phyloP scores from a whole-genome alignment of 1,284 basidiomycete species.

The Ganoderma lingzhi region DNA sequence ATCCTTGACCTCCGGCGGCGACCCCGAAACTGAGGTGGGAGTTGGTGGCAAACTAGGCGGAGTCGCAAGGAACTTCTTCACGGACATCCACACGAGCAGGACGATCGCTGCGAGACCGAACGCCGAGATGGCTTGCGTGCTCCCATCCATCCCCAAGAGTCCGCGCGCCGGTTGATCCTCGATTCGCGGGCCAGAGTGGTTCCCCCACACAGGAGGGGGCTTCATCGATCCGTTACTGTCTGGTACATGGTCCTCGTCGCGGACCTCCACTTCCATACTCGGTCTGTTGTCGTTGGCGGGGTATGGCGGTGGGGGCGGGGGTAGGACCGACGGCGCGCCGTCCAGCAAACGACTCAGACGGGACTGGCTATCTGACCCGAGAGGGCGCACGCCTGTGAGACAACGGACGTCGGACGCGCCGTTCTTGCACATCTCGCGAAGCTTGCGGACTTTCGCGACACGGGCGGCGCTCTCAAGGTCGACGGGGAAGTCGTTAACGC shows the following conservation, averaged over 20 bases:
- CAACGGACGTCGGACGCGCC: slow-evolving; percentile 60
- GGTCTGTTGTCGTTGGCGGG: slow-evolving; percentile 20
- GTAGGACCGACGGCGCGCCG: slow-evolving; percentile 41
- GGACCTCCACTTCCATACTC: slow-evolving; percentile 8
- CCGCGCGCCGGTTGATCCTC: slow-evolving; percentile 4
- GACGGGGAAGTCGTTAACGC: slow-evolving; percentile 44
- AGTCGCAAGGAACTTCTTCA: slow-evolving; percentile 23
- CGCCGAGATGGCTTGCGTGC: slow-evolving; percentile 31
- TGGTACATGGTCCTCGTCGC: slow-evolving; percentile 9
- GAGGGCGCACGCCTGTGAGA: slow-evolving; percentile 62
- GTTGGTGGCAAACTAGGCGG: not conserved
- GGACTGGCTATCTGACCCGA: slow-evolving; percentile 50
- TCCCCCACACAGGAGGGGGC: slow-evolving; percentile 18
- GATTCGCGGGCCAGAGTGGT: slow-evolving; percentile 12
- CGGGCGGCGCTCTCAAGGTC: slow-evolving; percentile 55
- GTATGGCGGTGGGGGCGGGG: slow-evolving; percentile 13
- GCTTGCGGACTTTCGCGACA: slow-evolving; percentile 45
- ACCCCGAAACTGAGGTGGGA: not conserved
- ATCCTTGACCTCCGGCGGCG: slow-evolving; percentile 14
- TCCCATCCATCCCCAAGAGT: slow-evolving; percentile 24
- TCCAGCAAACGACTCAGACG: slow-evolving; percentile 46
- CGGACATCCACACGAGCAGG: slow-evolving; percentile 29
- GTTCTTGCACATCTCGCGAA: slow-evolving; percentile 44
- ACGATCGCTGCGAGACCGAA: slow-evolving; percentile 31
- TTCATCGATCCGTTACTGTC: slow-evolving; percentile 12